phyloP scores from a whole-genome alignment of 2,329 filamentous ascomycete species.

The Paecilomyces sp. region DNA sequence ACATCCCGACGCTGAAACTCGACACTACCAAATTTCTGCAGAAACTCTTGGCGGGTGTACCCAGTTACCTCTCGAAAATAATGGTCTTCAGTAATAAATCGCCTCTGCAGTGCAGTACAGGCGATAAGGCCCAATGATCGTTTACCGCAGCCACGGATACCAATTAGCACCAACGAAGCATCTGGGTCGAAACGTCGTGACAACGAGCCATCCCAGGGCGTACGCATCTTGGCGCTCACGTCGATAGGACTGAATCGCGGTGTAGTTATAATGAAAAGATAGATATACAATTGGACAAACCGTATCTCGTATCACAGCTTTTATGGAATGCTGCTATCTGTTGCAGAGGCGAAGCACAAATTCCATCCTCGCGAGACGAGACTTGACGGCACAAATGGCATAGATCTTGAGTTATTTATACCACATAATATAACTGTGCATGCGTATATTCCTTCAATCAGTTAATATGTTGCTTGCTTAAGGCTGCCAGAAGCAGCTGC shows the following conservation, averaged over 20 bases:
- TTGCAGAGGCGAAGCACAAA: neutral
- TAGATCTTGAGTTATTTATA: neutral
- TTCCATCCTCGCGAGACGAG: neutral
- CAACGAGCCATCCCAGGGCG: slow-evolving; percentile 1
- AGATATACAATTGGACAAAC: neutral
- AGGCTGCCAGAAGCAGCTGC: no score
- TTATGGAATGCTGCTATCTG: neutral
- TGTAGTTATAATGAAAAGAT: neutral
- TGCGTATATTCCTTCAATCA: no score
- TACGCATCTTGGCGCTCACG: slow-evolving; percentile 10
- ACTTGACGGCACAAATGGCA: neutral
- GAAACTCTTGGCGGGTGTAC: slow-evolving; percentile 33
- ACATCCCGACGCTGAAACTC: slow-evolving; percentile 37
- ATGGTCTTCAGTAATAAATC: slow-evolving; percentile 39
- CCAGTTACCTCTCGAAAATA: slow-evolving; percentile 38
- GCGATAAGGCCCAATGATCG: slow-evolving; percentile 37
- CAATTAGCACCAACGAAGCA: slow-evolving; percentile 35
- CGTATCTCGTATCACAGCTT: neutral
- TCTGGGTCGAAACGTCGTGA: slow-evolving; percentile 26
- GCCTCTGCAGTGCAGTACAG: slow-evolving; percentile 34
- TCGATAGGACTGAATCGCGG: neutral
- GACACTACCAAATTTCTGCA: slow-evolving; percentile 32
- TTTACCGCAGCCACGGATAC: slow-evolving; percentile 38
- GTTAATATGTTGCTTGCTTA: no score
- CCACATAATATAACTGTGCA: neutral